A percentile compares a stretch with the other conserved stretches of the same genome.
Conservation (phyloP, 768 basidiomycete genomes). For the Naematelia aurantialba region DNA sequence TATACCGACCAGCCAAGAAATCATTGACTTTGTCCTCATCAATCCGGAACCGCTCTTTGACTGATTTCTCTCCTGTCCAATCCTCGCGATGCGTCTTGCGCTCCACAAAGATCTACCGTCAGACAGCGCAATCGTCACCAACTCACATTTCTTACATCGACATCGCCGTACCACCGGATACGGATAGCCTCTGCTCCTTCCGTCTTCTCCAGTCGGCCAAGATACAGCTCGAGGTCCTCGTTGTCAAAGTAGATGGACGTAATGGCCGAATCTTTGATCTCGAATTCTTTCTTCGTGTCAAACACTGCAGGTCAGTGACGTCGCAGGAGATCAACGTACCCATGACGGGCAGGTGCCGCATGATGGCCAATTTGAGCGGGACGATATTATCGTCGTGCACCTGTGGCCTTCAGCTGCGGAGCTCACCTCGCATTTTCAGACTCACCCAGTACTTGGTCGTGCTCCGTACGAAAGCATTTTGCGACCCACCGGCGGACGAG, state of each 20-base stretch:
- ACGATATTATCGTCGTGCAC: constrained; percentile 92
- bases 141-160: constrained; percentile 69
- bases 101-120: constrained; percentile 52
- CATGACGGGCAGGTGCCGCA: constrained; percentile 87
- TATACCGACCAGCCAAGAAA: constrained; percentile 84
- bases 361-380: constrained; percentile 84
- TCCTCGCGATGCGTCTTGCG: constrained; percentile 77
- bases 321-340: constrained; percentile 56
- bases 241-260: constrained; percentile 98
- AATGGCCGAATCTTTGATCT: constrained; percentile 80
- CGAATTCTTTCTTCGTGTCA: constrained; percentile 88
- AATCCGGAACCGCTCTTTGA: constrained; percentile 93
- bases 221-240: constrained; percentile 89
- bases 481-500: constrained; percentile 85
- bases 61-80: constrained; percentile 98
- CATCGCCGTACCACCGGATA: constrained; percentile 94
- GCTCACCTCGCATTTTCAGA: not conserved
- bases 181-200: constrained; percentile 97
- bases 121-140: not conserved
- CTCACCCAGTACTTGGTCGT: constrained; percentile 98
- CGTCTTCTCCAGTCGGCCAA: constrained; percentile 94
- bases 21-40: constrained; percentile 90
- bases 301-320: constrained; percentile 61
- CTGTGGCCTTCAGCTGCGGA: constrained; percentile 38
- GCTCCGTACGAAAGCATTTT: constrained; percentile 96